Conservation (phyloP, 2,329 filamentous ascomycete species). For the Exophiala dermatitidis region DNA sequence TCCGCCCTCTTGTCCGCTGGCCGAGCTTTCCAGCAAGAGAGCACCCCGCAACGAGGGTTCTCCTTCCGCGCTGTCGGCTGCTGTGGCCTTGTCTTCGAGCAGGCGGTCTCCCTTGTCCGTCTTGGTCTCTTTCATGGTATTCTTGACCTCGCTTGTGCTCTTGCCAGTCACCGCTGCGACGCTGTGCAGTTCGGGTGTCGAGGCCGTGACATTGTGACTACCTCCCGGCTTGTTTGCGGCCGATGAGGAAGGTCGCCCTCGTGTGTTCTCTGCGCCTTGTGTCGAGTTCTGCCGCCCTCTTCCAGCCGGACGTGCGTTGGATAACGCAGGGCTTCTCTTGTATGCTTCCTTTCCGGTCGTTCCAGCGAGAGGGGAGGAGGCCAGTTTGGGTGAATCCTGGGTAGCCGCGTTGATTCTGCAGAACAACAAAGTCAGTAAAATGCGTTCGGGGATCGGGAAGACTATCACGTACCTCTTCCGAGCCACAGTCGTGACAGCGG, state of each 20-base stretch:
- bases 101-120: conserved; percentile 31
- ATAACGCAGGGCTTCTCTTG: conserved; percentile 55
- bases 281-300: conserved; percentile 70
- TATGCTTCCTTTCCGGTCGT: conserved; percentile 55
- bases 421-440: neutral
- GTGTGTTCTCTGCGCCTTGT: conserved; percentile 42
- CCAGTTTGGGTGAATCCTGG: conserved; percentile 60
- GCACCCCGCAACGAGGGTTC: conserved; percentile 31
- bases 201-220: conserved; percentile 43
- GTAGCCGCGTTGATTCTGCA: conserved; percentile 32
- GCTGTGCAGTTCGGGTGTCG: conserved; percentile 30
- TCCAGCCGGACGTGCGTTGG: conserved; percentile 55
- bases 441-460: neutral
- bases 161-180: conserved; percentile 29
- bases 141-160: conserved; percentile 45
- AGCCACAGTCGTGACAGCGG: conserved; percentile 24
- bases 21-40: conserved; percentile 17
- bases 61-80: conserved; percentile 20
- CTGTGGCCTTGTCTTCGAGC: conserved; percentile 42
- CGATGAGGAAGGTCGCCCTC: conserved; percentile 43
- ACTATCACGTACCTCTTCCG: conserved; percentile 66
- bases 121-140: conserved; percentile 45
- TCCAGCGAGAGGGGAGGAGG: conserved; percentile 68
- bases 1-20: conserved; percentile 35
- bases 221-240: conserved; percentile 54